Evolutionary conservation across 2,329 filamentous ascomycete genomes (phyloP).

Genomic region (Sphaerulina musiva): DNA sequence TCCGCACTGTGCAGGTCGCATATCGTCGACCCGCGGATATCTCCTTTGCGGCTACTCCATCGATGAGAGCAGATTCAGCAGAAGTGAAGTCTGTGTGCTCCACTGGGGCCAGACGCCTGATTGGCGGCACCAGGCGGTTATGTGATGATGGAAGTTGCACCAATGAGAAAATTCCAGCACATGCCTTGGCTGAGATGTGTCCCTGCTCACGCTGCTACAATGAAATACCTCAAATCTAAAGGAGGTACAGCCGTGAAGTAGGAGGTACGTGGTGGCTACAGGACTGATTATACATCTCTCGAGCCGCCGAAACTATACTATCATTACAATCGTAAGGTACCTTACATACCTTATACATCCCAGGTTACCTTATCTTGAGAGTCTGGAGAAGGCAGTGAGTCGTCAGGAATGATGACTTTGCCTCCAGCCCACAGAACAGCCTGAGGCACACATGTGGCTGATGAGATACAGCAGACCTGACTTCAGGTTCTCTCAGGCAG

Average conservation of each 20-base stretch:
- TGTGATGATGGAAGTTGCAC: background rate
- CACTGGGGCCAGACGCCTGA: background rate
- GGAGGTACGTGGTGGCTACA: too few species aligned
- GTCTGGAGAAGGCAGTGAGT: background rate
- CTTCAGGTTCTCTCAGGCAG: background rate
- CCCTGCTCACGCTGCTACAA: background rate
- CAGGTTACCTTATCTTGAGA: background rate
- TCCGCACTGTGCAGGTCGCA: background rate
- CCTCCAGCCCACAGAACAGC: too few species aligned
- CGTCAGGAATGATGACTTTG: too few species aligned
- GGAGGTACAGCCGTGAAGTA: too few species aligned
- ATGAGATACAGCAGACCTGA: background rate
- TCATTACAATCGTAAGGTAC: too few species aligned
- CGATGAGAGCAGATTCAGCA: background rate
- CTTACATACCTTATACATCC: too few species aligned
- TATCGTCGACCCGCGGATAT: background rate
- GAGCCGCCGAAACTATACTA: too few species aligned
- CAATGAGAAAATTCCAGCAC: background rate
- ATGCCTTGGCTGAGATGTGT: background rate
- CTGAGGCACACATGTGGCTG: background rate
- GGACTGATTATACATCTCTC: too few species aligned
- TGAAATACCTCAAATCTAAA: too few species aligned
- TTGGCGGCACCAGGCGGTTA: constrained; percentile 5
- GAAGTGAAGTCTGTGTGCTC: background rate
- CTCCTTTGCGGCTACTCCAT: background rate